Conservation (phyloP, 148 eudicot genomes). For the Dysphania ambrosioides region DNA sequence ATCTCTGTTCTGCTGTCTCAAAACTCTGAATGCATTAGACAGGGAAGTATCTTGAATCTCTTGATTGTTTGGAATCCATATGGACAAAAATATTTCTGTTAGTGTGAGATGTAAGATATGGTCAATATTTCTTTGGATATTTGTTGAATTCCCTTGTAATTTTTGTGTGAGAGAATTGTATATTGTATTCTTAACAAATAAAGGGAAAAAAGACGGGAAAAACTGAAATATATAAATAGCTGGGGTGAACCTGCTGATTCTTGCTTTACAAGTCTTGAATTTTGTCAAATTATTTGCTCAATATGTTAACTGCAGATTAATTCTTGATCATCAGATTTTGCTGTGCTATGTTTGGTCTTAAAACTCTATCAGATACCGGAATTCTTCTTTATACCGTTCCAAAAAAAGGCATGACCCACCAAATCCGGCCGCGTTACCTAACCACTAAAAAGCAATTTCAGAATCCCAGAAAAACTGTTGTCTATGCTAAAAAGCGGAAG, state of each 20-base stretch:
- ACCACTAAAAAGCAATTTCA: neutral
- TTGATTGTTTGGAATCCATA: neutral
- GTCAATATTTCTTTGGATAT: neutral
- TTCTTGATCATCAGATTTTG: slow-evolving; percentile 20
- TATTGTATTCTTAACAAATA: neutral
- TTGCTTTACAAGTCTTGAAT: neutral
- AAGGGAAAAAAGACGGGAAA: neutral
- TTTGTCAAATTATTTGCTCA: neutral
- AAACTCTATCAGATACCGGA: slow-evolving; percentile 4
- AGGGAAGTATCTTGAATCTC: neutral
- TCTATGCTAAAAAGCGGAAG: slow-evolving; percentile 14
- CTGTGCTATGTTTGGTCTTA: slow-evolving; percentile 25
- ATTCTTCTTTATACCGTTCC: slow-evolving; percentile 1
- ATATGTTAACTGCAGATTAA: slow-evolving; percentile 10
- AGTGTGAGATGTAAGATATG: neutral
- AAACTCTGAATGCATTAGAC: no score
- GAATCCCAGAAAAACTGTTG: slow-evolving; percentile 9
- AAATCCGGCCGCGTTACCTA: slow-evolving; percentile 7
- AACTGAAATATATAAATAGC: neutral
- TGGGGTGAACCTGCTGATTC: neutral
- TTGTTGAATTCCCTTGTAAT: neutral
- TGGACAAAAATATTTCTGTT: neutral
- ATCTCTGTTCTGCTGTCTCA: neutral
- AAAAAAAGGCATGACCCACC: slow-evolving; percentile 16
- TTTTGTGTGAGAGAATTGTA: neutral